These are phyloP conservation scores for Arthrinium phaeospermum DNA, from an alignment of 2,329 filamentous ascomycete species.

Conservation along the genomic window DNA sequence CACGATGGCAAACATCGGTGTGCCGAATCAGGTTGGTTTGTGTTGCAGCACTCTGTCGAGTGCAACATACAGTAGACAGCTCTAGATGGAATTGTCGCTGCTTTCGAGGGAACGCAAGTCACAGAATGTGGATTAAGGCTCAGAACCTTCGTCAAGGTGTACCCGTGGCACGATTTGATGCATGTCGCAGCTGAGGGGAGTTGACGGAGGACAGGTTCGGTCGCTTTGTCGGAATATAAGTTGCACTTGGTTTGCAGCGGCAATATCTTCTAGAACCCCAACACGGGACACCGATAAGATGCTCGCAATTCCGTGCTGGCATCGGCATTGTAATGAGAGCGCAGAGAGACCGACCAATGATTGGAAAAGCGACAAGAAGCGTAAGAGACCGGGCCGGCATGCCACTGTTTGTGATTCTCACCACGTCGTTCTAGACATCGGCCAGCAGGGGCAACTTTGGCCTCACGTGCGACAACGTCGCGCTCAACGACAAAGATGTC, in stretches of 20 bases:
- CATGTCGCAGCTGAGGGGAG: not conserved
- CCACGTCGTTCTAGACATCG: not conserved
- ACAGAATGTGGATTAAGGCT: not conserved
- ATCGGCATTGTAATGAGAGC: not conserved
- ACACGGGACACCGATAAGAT: not conserved
- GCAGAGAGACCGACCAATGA: too few species aligned
- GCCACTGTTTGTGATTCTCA: not conserved
- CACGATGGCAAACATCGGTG: not conserved
- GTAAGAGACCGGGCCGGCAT: not conserved
- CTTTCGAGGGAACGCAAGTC: not conserved
- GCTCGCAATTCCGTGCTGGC: not conserved
- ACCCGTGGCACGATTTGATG: not conserved
- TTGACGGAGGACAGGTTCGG: not conserved
- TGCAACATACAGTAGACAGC: not conserved
- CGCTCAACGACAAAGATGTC: not conserved
- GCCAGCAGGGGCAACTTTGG: not conserved
- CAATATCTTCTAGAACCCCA: not conserved
- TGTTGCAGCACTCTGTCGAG: not conserved
- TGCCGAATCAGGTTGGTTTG: not conserved
- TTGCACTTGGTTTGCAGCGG: not conserved
- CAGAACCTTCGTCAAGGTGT: not conserved
- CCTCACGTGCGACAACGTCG: not conserved
- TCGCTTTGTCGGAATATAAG: not conserved
- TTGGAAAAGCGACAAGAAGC: too few species aligned
- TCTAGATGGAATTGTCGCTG: not conserved